Base-by-base conservation (phyloP, 164 flowering plant species). In the Chimonanthus praecox region DNA sequence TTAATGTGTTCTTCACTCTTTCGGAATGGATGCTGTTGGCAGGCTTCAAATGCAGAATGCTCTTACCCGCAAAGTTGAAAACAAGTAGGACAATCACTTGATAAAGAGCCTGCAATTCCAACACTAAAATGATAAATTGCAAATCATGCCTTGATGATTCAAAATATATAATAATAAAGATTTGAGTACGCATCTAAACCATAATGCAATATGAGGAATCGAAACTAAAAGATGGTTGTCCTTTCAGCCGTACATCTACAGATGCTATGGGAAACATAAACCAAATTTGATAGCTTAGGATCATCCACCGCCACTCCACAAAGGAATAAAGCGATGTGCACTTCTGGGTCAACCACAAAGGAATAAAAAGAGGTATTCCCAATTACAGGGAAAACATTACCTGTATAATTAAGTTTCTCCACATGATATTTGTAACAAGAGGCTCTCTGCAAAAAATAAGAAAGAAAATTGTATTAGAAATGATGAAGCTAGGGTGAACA, bases 371-470 rank as follows among this genome's bases (percentile, higher is more conserved):
- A 1, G 60, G 10, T 54, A 10, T 16, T 10, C 16, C 10, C 10
- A 10, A 54, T 7, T 15, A 54, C 60, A 4, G n/a, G 21, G 20
- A 18, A 74, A 51, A 16, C 49, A 33, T 0, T 78, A 91, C 99
- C 96, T 95, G 99, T 18, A 91, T 78, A 72, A 93, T 50, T 78
- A 95, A 75, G 80, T 95, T 95, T 80, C 99, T 87, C 99, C 99
- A 95, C 98, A 93, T 95, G 77, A 92, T 86, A 80, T 94, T 95
- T 62, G 99, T 90, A 60, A 95, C 86, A 3, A 95, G 92, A 72
- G 98, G 97, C 74, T 91, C 99, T 82, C 99, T 95, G 83, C 33
- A 64, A 60, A 76, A 78, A 63, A 60, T 44, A 58, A 8, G 48
- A 10, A 63, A 71, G 11, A 50, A 50, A 62, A 62, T 54, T 54